Evolutionary conservation across 2,329 filamentous ascomycete species (phyloP), one percentile per base, ranked within the genome.

Genomic region (Fusarium sororula): DNA sequence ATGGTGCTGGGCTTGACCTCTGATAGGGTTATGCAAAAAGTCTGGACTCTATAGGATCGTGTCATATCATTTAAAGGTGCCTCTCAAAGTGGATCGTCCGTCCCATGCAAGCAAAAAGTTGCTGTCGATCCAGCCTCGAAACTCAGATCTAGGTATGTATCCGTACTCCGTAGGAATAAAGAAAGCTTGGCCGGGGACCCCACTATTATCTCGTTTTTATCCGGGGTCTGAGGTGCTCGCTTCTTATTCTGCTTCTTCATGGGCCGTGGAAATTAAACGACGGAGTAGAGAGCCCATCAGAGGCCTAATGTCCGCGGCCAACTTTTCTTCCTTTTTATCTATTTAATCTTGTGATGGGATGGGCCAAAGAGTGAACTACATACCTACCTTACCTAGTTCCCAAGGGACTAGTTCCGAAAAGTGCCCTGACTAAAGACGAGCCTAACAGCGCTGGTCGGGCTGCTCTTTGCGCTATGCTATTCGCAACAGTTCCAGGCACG

Each of bases 221-320:
- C 67, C 59, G 47, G 63, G 47, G 47, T 47, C 48, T 44, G 30
- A 30, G 30, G 30, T 30, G n/a, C 44, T 64, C 32, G 48, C 37
- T 65, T 55, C 48, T 72, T 39, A 45, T 66, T 57, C 47, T 50
- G 32, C 32, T 54, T 28, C 24, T 26, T 53, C n/a, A 12, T 22
- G n/a, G 54, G 59, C 38, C 18, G 22, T 48, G 42, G 68, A 74
- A 72, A 74, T 74, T 74, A 74, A 74, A 59, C 48, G 62, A 64
- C 67, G 72, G 71, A 73, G 72, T 38, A 62, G 38, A 51, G 41
- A 39, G n/a, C 70, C 58, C 47, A 55, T 50, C 37, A 37, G 12
- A 62, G 70, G 37, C 44, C n/a, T 44, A 63, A 72, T 72, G 39
- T 68, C 69, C 63, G 69, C 26, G 18, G 17, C 53, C 24, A 32